A percentile compares a stretch with the other conserved stretches of the same genome.
phyloP scores from a whole-genome alignment of 2,329 filamentous ascomycete genomes.

The Alternaria arbusti region DNA sequence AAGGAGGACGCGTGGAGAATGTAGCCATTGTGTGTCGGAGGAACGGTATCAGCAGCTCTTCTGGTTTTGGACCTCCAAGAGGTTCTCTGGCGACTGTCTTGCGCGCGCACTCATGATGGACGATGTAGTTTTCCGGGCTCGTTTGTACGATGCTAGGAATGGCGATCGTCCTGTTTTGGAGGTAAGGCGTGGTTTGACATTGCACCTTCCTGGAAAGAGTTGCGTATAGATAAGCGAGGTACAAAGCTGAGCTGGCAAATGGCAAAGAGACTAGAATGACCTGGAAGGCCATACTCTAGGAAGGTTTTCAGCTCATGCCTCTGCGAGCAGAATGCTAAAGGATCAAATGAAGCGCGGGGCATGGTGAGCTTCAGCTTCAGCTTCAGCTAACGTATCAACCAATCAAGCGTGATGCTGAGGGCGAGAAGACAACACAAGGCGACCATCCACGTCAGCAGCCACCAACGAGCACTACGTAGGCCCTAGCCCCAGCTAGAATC shows the following conservation, averaged over 20 bases:
- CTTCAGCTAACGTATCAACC: background rate
- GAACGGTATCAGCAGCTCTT: background rate
- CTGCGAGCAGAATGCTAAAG: too few relatives aligned
- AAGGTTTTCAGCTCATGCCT: too few relatives aligned
- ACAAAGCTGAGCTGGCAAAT: background rate
- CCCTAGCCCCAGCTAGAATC: background rate
- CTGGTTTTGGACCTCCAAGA: background rate
- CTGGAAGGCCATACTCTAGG: background rate
- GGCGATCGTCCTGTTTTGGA: background rate
- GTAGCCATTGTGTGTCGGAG: background rate
- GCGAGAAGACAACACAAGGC: background rate
- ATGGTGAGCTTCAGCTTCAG: background rate
- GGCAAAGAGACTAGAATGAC: background rate
- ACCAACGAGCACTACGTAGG: background rate
- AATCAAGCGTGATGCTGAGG: background rate
- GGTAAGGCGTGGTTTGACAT: background rate
- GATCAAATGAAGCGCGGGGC: background rate
- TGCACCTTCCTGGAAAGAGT: background rate
- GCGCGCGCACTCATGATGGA: background rate
- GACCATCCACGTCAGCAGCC: background rate
- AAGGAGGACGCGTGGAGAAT: background rate
- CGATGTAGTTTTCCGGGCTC: background rate
- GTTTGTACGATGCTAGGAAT: background rate
- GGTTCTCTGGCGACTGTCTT: background rate
- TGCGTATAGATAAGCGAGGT: background rate